Base-by-base conservation (phyloP, 768 basidiomycete species). In the Pholiota conissans region DNA sequence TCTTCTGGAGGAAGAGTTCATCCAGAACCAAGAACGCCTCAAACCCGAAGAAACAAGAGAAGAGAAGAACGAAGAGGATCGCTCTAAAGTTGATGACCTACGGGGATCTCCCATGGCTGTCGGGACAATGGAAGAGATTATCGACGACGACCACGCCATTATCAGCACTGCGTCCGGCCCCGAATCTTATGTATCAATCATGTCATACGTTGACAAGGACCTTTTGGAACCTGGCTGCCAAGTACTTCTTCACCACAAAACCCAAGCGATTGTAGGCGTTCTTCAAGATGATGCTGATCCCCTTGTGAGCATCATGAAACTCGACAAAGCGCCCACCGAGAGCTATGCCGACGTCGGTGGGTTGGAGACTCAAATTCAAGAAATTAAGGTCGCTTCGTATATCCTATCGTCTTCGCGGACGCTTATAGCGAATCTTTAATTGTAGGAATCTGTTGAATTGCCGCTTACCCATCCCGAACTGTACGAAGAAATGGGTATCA, bases 401-500 rank as follows among this genome's bases (percentile, higher is more conserved):
- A 30, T 32, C 24, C 7, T 18, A 28, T 3, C 11, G 3, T 26
- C 20, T 56, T 9, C 20, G 29, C 45, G 20, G 1, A 26, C 42
- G 30, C 42, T 16, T 32, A 59, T 37, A 24, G 42, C 29, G 61
- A 3, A 59, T 16, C 54, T 35, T 40, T 42, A 39, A n/a, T 8
- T 28, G 29, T 40, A 95, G 91, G 97, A 99, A 89, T 93, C 97
- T 13, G 96, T 98, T 46, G 97, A 98, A 74, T 82, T 98, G 29
- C 97, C 97, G 0, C 79, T 99, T 22, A 98, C 96, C 8, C 97
- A 98, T 70, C 97, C 97, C 3, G 97, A 99, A 69, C 76, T 98
- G 35, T 99, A 98, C 74, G 96, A 98, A 74, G 96, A 98, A 79
- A 98, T 99, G 97, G 97, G 97, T 55, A 98, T 99, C 74, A 91